Conservation (phyloP, 1,139 yeast species). For the Yamadazyma atmosphaerica region DNA sequence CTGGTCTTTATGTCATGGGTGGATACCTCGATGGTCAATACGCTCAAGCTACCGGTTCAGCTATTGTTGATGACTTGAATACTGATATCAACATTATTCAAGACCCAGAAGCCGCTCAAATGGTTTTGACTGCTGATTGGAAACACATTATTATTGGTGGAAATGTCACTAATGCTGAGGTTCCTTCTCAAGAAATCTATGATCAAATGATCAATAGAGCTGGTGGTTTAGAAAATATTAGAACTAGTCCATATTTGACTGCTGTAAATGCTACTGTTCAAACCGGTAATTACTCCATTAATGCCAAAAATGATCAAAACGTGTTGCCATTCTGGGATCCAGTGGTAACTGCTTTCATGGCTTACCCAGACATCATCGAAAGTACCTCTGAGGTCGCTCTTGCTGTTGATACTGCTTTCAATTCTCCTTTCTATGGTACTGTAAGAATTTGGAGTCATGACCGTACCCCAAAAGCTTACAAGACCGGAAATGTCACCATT, state of each 20-base stretch:
- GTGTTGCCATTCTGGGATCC: constrained; percentile 43
- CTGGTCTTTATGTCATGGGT: constrained; percentile 42
- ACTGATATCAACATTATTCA: constrained; percentile 43
- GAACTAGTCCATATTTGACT: constrained; percentile 23
- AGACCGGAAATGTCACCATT: constrained; percentile 34
- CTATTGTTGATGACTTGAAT: constrained; percentile 30
- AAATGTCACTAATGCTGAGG: constrained; percentile 38
- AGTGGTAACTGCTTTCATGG: constrained; percentile 34
- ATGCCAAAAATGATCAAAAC: constrained; percentile 18
- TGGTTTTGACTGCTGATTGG: constrained; percentile 40
- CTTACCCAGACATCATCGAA: constrained; percentile 30
- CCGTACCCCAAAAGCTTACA: constrained; percentile 27
- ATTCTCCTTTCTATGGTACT: constrained; percentile 41
- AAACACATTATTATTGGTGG: constrained; percentile 36
- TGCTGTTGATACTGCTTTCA: constrained; percentile 37
- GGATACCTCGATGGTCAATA: constrained; percentile 41
- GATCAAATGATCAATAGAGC: constrained; percentile 31
- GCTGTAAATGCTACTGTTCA: constrained; percentile 25
- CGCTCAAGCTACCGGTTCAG: constrained; percentile 31
- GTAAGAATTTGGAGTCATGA: constrained; percentile 33
- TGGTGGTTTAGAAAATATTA: constrained; percentile 24
- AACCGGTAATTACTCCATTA: constrained; percentile 29
- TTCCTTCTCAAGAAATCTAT: constrained; percentile 37
- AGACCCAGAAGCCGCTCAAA: constrained; percentile 47
- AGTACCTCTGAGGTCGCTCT: constrained; percentile 24